A percentile compares a stretch with the other conserved stretches of the same genome.
Evolutionary conservation across 2,329 filamentous ascomycete species (phyloP).

Genomic region (Calonectria leucothoes): DNA sequence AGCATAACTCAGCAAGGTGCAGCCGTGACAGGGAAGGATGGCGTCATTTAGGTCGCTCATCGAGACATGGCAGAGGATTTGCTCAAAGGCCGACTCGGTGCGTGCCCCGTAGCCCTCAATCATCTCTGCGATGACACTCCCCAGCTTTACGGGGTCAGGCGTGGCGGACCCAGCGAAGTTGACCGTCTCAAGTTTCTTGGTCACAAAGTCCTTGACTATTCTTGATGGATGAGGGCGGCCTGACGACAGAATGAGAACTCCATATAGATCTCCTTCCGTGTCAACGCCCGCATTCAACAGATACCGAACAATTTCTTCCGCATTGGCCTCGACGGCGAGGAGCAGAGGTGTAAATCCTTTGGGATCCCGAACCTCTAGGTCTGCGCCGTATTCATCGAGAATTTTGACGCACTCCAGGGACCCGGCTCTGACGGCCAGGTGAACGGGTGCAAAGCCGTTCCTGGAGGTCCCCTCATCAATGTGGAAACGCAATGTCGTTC

Average conservation of each 20-base stretch:
- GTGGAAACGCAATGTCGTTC: constrained; percentile 20
- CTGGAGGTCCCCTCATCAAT: constrained; percentile 24
- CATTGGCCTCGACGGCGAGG: constrained; percentile 17
- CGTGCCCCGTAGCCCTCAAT: constrained; percentile 20
- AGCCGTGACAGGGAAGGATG: constrained; percentile 36
- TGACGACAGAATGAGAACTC: constrained; percentile 4
- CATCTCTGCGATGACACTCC: constrained; percentile 28
- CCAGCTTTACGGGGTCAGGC: constrained; percentile 19
- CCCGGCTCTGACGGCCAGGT: constrained; percentile 31
- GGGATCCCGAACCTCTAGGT: constrained; percentile 28
- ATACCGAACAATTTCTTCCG: constrained; percentile 29
- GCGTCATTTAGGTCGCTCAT: constrained; percentile 28
- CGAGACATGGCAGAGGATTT: constrained; percentile 29
- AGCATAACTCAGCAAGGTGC: constrained; percentile 40
- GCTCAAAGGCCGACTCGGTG: constrained; percentile 13
- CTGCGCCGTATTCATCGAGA: constrained; percentile 21
- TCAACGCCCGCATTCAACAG: constrained; percentile 21
- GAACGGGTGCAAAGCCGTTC: constrained; percentile 29
- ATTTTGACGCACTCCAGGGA: constrained; percentile 34
- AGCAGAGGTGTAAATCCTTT: constrained; percentile 33
- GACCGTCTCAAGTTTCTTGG: background rate
- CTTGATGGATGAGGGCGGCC: background rate
- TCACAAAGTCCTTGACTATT: constrained; percentile 9
- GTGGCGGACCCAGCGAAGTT: background rate
- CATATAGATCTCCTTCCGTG: constrained; percentile 11